Evolutionary conservation across 768 basidiomycete genomes (phyloP).

Genomic region (Strobilomyces confusus): DNA sequence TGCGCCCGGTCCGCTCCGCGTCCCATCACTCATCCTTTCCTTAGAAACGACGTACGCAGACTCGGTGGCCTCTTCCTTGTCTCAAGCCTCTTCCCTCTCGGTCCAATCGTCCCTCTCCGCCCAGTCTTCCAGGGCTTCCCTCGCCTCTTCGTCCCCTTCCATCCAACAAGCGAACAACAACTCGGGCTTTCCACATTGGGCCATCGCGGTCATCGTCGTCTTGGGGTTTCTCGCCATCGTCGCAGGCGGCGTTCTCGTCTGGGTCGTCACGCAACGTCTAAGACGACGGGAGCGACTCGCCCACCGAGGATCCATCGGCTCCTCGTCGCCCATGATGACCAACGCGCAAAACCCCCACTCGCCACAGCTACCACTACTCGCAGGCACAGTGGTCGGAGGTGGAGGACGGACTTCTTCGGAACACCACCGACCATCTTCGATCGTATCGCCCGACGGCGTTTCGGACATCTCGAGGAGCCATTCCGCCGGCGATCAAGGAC

Average conservation of each 20-base stretch:
- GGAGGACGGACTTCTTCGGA: slow-evolving; percentile 32
- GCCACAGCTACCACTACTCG: slow-evolving; percentile 48
- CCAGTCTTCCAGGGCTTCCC: slow-evolving; percentile 32
- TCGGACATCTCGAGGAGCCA: slow-evolving; percentile 64
- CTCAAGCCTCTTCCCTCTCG: slow-evolving; percentile 35
- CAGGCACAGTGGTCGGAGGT: slow-evolving; percentile 30
- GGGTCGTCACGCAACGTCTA: slow-evolving; percentile 69
- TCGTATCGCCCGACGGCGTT: slow-evolving; percentile 65
- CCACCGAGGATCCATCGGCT: slow-evolving; percentile 73
- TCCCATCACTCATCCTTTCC: slow-evolving; percentile 7
- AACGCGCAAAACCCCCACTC: slow-evolving; percentile 42
- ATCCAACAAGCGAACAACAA: slow-evolving; percentile 42
- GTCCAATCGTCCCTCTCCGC: slow-evolving; percentile 25
- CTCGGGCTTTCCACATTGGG: slow-evolving; percentile 77
- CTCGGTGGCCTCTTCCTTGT: slow-evolving; percentile 56
- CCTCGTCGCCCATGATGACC: slow-evolving; percentile 80
- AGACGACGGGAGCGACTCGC: slow-evolving; percentile 49
- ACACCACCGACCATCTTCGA: slow-evolving; percentile 33
- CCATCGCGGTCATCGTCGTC: slow-evolving; percentile 85
- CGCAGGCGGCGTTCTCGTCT: slow-evolving; percentile 61
- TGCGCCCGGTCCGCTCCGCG: background rate
- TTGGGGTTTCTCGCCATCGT: slow-evolving; percentile 82
- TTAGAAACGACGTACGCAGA: slow-evolving; percentile 76
- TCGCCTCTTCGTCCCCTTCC: slow-evolving; percentile 27
- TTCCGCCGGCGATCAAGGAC: slow-evolving; percentile 60